Conservation (phyloP, 1,284 basidiomycete species). For the Boletellus deceptivus region DNA sequence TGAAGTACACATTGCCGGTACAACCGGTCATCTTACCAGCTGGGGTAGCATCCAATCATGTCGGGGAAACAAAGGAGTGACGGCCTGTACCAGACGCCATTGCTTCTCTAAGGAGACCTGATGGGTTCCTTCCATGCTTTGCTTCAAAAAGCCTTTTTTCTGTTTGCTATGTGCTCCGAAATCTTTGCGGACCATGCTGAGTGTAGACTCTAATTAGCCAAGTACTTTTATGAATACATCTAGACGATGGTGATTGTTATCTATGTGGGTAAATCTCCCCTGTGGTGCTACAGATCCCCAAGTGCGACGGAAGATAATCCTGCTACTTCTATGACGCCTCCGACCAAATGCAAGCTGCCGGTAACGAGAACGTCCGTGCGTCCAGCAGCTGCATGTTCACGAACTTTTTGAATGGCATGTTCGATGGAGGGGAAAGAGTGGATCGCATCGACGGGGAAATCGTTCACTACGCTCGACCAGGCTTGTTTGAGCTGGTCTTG, state of each 20-base stretch:
- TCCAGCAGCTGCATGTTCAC: constrained; percentile 36
- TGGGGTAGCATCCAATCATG: not conserved
- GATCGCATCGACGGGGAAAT: constrained; percentile 58
- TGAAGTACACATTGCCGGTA: constrained; percentile 66
- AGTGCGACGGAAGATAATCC: constrained; percentile 67
- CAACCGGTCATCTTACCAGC: constrained; percentile 64
- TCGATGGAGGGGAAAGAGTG: constrained; percentile 88
- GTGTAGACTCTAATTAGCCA: too few species aligned
- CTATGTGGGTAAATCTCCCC: not conserved
- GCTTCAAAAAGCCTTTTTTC: too few species aligned
- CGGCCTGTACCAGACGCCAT: not conserved
- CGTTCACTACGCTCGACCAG: constrained; percentile 66
- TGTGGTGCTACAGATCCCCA: constrained; percentile 20
- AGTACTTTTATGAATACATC: not conserved
- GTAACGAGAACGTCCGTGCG: constrained; percentile 74
- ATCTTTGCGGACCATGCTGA: too few species aligned
- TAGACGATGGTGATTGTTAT: constrained; percentile 1
- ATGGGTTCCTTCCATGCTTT: not conserved
- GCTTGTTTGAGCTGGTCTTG: constrained; percentile 77
- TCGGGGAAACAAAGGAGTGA: constrained; percentile 1
- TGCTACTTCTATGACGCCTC: constrained; percentile 91
- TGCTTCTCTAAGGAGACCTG: not conserved
- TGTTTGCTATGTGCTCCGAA: too few species aligned
- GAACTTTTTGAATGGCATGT: constrained; percentile 72
- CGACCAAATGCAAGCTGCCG: constrained; percentile 93